Conservation (phyloP, 106 monocot species). For the Phalaenopsis equestris region DNA sequence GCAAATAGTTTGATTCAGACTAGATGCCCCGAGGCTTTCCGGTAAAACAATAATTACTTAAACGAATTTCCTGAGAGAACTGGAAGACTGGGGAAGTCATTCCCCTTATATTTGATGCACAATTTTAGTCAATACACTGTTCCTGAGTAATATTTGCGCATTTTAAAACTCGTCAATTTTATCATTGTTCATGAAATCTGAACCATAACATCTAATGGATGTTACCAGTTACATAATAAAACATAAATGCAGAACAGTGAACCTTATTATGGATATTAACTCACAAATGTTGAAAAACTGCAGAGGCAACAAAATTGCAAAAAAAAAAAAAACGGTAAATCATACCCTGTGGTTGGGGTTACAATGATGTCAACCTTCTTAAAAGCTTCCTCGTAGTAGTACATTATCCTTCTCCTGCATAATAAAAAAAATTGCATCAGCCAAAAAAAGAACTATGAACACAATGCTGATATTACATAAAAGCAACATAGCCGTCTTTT, state of each 20-base stretch:
- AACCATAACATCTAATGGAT: neutral
- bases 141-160: neutral
- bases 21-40: neutral
- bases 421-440: neutral
- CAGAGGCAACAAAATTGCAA: neutral
- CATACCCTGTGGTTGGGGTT: conserved; percentile 93
- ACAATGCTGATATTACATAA: neutral
- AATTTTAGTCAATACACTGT: neutral
- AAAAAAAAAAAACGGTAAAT: neutral
- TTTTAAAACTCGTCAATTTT: neutral
- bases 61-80: neutral
- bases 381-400: conserved; percentile 84
- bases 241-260: neutral
- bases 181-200: neutral
- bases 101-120: neutral
- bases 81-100: neutral
- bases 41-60: neutral
- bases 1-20: neutral
- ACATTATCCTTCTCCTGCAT: conserved; percentile 95
- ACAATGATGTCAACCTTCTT: conserved; percentile 95
- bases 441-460: neutral
- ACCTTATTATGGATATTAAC: neutral
- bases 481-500: neutral
- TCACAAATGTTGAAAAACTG: neutral
- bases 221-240: neutral